Evolutionary conservation across 2,329 filamentous ascomycete species (phyloP).

Genomic region (Penicillium sp.): DNA sequence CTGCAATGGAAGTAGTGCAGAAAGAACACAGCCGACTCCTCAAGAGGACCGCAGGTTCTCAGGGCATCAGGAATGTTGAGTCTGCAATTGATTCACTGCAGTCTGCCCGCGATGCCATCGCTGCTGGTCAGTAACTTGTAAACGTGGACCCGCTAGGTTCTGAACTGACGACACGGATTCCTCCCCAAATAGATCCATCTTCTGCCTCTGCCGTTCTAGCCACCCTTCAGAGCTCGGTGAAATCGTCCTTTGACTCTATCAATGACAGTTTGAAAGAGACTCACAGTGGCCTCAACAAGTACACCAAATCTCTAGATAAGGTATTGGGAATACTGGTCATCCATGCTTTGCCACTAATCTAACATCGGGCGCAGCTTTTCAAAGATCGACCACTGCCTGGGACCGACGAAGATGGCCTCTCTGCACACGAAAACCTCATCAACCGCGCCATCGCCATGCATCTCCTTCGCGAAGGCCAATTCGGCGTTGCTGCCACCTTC

Average conservation of each 20-base stretch:
- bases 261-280: slow-evolving; percentile 80
- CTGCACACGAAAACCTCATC: slow-evolving; percentile 71
- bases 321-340: slow-evolving; percentile 43
- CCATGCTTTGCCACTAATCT: background rate
- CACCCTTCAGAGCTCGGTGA: slow-evolving; percentile 81
- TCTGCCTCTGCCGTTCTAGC: slow-evolving; percentile 72
- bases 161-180: slow-evolving; percentile 5
- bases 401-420: slow-evolving; percentile 77
- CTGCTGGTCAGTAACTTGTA: slow-evolving; percentile 55
- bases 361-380: slow-evolving; percentile 52
- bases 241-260: slow-evolving; percentile 73
- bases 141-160: slow-evolving; percentile 7
- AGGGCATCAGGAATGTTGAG: slow-evolving; percentile 76
- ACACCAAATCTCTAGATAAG: slow-evolving; percentile 81
- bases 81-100: slow-evolving; percentile 75
- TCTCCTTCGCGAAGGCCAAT: slow-evolving; percentile 88
- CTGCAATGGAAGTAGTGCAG: slow-evolving; percentile 62
- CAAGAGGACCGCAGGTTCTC: slow-evolving; percentile 65
- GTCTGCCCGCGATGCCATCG: slow-evolving; percentile 70
- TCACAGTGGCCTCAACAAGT: slow-evolving; percentile 76
- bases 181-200: slow-evolving; percentile 57
- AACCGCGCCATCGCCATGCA: slow-evolving; percentile 97
- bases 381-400: slow-evolving; percentile 68
- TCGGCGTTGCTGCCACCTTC: slow-evolving; percentile 81
- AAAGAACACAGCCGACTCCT: slow-evolving; percentile 72